These are phyloP conservation scores for Solanum sejunctum DNA, from an alignment of 257 asterid species.

Conservation along the genomic window DNA sequence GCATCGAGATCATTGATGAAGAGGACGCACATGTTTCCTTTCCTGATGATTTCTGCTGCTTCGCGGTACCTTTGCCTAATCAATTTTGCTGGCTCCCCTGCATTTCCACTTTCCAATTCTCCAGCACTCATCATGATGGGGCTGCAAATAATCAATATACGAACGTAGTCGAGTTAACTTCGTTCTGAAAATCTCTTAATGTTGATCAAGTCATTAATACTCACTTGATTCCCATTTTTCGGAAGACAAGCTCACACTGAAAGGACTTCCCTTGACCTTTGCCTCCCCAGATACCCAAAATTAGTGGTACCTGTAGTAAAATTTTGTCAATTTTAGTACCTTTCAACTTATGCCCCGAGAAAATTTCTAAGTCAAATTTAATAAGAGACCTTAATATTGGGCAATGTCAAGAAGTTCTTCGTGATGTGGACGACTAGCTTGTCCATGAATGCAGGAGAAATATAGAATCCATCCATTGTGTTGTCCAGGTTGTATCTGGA, in stretches of 20 bases:
- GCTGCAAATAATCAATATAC: slow-evolving; percentile 13
- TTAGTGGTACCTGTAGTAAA: slow-evolving; percentile 45
- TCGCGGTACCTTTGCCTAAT: slow-evolving; percentile 66
- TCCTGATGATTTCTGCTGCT: slow-evolving; percentile 68
- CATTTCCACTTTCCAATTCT: slow-evolving; percentile 64
- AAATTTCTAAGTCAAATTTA: neutral
- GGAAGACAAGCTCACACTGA: slow-evolving; percentile 81
- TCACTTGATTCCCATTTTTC: slow-evolving; percentile 86
- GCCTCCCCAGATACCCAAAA: slow-evolving; percentile 95
- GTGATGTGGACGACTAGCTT: slow-evolving; percentile 60
- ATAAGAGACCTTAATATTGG: slow-evolving; percentile 58
- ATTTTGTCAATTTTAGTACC: neutral
- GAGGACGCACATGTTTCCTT: slow-evolving; percentile 78
- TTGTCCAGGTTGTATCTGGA: slow-evolving; percentile 42
- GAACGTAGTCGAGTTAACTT: neutral
- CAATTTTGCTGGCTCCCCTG: slow-evolving; percentile 67
- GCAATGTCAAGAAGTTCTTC: slow-evolving; percentile 71
- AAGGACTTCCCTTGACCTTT: slow-evolving; percentile 92
- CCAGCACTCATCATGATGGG: slow-evolving; percentile 94
- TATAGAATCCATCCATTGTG: slow-evolving; percentile 54
- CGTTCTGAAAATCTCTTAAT: neutral
- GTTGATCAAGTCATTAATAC: slow-evolving; percentile 1
- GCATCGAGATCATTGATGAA: slow-evolving; percentile 89
- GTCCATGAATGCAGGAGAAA: slow-evolving; percentile 93
- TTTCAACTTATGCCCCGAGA: neutral